These are phyloP conservation scores for Parsonsia alboflavescens DNA, from an alignment of 257 asterid genomes.

Conservation along the genomic window DNA sequence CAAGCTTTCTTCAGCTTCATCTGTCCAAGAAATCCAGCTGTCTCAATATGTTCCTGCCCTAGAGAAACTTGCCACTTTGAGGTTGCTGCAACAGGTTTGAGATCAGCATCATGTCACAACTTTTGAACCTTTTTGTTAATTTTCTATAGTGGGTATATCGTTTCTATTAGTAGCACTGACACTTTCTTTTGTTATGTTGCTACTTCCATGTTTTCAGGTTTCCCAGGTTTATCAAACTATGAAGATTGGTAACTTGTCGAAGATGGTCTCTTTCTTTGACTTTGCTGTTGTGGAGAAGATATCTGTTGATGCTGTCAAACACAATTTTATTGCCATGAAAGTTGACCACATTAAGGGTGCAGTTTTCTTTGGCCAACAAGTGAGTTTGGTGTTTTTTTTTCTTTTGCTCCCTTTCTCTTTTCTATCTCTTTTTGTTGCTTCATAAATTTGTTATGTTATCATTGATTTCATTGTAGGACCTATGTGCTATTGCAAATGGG, in stretches of 20 bases:
- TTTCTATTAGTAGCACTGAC: background rate
- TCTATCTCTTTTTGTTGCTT: background rate
- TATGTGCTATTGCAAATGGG: background rate
- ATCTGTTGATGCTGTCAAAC: slow-evolving; percentile 78
- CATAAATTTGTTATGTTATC: background rate
- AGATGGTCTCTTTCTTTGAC: slow-evolving; percentile 67
- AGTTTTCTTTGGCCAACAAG: slow-evolving; percentile 76
- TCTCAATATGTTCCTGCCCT: slow-evolving; percentile 62
- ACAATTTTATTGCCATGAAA: slow-evolving; percentile 66
- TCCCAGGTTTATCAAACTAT: slow-evolving; percentile 81
- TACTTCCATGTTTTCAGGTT: slow-evolving; percentile 42
- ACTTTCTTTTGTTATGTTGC: slow-evolving; percentile 3
- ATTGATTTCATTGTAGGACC: background rate
- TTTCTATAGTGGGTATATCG: background rate
- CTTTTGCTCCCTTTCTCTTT: too few species aligned
- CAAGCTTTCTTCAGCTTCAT: slow-evolving; percentile 62
- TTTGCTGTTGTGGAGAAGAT: slow-evolving; percentile 73
- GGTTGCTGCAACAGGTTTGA: slow-evolving; percentile 80
- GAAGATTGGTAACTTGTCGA: slow-evolving; percentile 62
- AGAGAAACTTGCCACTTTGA: slow-evolving; percentile 78
- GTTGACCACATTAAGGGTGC: slow-evolving; percentile 74
- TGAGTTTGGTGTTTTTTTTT: slow-evolving; percentile 19
- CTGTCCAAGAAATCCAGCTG: slow-evolving; percentile 66
- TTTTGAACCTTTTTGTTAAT: background rate
- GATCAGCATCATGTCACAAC: too few species aligned